Evolutionary conservation across 169 alveolate species (phyloP).

Genomic region (Eimeria sp.): DNA sequence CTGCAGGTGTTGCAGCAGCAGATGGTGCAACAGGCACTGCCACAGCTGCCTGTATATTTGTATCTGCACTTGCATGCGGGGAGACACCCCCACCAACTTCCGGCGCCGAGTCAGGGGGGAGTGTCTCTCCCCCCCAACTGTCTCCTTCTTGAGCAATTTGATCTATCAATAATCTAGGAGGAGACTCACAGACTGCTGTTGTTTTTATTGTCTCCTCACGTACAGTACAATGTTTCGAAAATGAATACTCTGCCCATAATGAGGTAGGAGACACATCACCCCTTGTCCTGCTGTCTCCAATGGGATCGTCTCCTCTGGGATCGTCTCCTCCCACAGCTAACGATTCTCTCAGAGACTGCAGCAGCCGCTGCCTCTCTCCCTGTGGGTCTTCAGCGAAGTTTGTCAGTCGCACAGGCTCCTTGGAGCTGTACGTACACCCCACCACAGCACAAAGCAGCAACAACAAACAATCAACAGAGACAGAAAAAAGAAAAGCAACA

Average conservation of each 20-base stretch:
- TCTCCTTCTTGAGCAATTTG: background rate
- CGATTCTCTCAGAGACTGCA: background rate
- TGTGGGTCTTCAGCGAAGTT: conserved; percentile 11
- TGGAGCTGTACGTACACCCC: background rate
- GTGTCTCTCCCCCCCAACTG: background rate
- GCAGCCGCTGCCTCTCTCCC: conserved; percentile 33
- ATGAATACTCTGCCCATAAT: background rate
- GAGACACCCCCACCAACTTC: background rate
- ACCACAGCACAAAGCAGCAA: background rate
- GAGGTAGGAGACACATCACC: background rate
- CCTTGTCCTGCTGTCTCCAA: background rate
- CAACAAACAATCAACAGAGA: background rate
- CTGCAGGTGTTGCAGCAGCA: background rate
- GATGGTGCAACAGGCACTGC: background rate
- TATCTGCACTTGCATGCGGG: background rate
- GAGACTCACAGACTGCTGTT: background rate
- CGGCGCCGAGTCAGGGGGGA: too few relatives aligned
- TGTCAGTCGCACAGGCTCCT: background rate
- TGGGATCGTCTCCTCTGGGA: background rate
- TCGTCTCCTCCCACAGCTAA: background rate
- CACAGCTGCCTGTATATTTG: background rate
- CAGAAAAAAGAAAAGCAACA: too few relatives aligned
- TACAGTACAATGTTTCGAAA: background rate
- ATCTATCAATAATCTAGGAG: background rate
- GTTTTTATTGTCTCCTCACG: conserved; percentile 9